Evolutionary conservation across 2,329 filamentous ascomycete species (phyloP).

Genomic region (Thelonectria rubi): DNA sequence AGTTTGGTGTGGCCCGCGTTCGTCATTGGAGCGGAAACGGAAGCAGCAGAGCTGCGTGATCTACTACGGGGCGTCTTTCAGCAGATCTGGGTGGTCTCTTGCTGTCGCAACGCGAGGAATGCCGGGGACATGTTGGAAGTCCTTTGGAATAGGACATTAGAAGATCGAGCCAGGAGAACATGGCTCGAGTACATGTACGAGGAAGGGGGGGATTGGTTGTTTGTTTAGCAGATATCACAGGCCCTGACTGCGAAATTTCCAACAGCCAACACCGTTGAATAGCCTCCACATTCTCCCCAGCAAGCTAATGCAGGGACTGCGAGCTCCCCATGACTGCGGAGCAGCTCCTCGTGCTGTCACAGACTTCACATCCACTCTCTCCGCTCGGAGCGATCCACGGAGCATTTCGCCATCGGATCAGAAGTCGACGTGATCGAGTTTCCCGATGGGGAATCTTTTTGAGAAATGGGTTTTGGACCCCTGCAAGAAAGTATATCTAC

Average conservation of each 20-base stretch:
- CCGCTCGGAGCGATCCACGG: not conserved
- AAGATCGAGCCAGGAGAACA: not conserved
- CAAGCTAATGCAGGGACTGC: not conserved
- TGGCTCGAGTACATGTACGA: conserved; percentile 25
- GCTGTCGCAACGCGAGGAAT: conserved; percentile 25
- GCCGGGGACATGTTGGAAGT: conserved; percentile 16
- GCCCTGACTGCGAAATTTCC: no score
- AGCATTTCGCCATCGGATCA: not conserved
- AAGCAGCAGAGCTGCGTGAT: not conserved
- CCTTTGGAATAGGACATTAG: conserved; percentile 8
- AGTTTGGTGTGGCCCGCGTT: conserved; percentile 26
- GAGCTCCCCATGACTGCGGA: not conserved
- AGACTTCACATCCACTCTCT: no score
- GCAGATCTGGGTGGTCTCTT: conserved; percentile 24
- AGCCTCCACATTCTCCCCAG: no score
- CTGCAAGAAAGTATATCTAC: not conserved
- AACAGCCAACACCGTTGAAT: no score
- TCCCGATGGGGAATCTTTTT: not conserved
- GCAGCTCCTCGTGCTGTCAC: not conserved
- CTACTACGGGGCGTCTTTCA: conserved; percentile 7
- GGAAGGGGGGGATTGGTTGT: conserved; percentile 15
- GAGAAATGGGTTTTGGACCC: not conserved
- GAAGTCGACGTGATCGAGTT: not conserved
- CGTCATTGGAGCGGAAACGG: conserved; percentile 19
- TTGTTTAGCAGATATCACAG: conserved; percentile 14